phyloP scores from a whole-genome alignment of 192 early-diverging fungal species.

The Coemansia nantahalensis region DNA sequence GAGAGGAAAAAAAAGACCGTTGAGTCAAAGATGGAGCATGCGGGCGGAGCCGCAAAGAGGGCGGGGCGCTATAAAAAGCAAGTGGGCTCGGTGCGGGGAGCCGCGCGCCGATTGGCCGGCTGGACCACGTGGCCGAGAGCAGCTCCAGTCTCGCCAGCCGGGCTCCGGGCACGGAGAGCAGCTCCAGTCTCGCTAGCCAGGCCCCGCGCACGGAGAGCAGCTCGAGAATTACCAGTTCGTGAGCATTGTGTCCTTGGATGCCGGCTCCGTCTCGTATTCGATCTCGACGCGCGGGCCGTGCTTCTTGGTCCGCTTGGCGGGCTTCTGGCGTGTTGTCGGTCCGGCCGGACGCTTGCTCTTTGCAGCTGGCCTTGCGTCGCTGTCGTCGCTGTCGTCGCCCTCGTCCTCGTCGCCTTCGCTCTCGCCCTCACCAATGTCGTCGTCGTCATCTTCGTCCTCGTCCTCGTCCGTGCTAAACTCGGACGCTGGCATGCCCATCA shows the following conservation, averaged over 20 bases:
- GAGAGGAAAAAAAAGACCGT: no score
- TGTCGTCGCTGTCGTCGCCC: conserved; percentile 34
- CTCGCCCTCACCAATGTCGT: no score
- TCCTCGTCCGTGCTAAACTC: conserved; percentile 61
- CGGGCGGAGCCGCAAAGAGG: no score
- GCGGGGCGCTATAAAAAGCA: no score
- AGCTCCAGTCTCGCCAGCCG: no score
- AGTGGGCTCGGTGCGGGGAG: no score
- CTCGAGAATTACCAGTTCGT: conserved; percentile 36
- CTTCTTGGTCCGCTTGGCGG: conserved; percentile 45
- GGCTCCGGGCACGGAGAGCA: no score
- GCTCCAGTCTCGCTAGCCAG: no score
- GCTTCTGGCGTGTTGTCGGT: conserved; percentile 20
- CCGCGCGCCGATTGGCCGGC: no score
- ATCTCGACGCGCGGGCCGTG: conserved; percentile 56
- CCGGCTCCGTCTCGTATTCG: conserved; percentile 56
- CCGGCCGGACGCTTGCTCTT: conserved; percentile 53
- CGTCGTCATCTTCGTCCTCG: conserved; percentile 45
- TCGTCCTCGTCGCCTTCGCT: conserved; percentile 21
- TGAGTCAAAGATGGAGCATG: no score
- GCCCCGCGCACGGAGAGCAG: no score
- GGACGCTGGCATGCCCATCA: conserved; percentile 52
- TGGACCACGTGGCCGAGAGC: no score
- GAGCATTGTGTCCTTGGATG: conserved; percentile 31
- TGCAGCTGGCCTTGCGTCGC: conserved; percentile 56